Percentiles rank a stretch among this genome's conserved stretches.
These are phyloP conservation scores for Poa annua DNA, from an alignment of 176 grass and related monocot genomes.

Conservation along the genomic window DNA sequence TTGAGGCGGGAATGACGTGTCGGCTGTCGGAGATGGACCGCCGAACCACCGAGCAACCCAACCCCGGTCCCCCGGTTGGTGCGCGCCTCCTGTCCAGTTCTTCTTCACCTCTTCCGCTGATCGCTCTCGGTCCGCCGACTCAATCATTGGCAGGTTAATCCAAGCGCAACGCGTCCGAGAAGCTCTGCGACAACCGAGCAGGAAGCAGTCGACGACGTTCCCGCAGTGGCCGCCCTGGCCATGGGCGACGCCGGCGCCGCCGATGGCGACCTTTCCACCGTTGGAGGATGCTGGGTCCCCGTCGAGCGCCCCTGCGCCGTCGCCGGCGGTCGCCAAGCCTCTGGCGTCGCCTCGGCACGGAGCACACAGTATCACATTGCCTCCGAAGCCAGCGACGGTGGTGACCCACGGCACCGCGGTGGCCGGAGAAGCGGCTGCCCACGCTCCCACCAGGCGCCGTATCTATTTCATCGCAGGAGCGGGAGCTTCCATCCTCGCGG, in stretches of 20 bases:
- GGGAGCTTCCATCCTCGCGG: slow-evolving; percentile 48
- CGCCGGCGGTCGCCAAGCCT: background rate
- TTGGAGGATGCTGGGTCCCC: background rate
- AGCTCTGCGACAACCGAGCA: slow-evolving; percentile 25
- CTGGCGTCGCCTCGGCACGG: background rate
- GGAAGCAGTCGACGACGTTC: background rate
- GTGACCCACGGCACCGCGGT: background rate
- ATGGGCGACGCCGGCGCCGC: slow-evolving; percentile 15
- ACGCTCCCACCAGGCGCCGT: background rate
- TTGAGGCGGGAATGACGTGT: slow-evolving; percentile 25
- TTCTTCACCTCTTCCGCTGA: slow-evolving; percentile 15
- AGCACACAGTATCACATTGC: slow-evolving; percentile 13
- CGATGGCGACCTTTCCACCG: background rate
- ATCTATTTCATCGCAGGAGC: slow-evolving; percentile 46
- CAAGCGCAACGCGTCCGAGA: slow-evolving; percentile 3
- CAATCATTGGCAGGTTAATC: slow-evolving; percentile 41
- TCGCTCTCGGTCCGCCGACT: background rate
- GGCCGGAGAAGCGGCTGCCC: slow-evolving; percentile 15
- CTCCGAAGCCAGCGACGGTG: background rate
- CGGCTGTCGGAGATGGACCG: slow-evolving; percentile 51
- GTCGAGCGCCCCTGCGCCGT: slow-evolving; percentile 23
- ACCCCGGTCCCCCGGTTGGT: background rate
- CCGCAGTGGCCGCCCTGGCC: slow-evolving; percentile 42
- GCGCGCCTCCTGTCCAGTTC: slow-evolving; percentile 31
- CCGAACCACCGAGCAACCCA: slow-evolving; percentile 39